Evolutionary conservation across 192 early-diverging fungal genomes (phyloP).

Genomic region (Linnemannia elongata): DNA sequence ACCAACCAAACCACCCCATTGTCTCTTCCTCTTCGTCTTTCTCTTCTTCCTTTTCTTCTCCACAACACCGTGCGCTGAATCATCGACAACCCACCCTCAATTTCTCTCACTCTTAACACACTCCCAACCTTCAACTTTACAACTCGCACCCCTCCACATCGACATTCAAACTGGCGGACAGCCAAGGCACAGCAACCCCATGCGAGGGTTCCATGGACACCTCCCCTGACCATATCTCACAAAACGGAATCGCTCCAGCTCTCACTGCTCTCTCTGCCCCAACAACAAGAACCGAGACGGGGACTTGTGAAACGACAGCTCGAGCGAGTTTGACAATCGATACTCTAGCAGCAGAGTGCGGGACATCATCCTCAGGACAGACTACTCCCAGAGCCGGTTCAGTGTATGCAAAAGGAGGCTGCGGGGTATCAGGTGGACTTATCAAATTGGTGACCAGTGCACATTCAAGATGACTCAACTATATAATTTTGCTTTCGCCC

Average conservation of each 20-base stretch:
- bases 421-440: background rate
- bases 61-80: background rate
- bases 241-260: background rate
- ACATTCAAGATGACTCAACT: background rate
- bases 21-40: background rate
- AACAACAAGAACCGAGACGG: slow-evolving; percentile 8
- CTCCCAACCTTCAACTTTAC: background rate
- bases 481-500: background rate
- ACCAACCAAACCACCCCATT: background rate
- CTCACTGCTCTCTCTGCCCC: background rate
- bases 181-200: background rate
- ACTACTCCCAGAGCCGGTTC: background rate
- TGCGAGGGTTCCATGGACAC: slow-evolving; percentile 21
- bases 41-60: background rate
- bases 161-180: background rate
- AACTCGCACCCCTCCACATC: background rate
- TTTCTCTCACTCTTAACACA: background rate
- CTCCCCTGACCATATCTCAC: slow-evolving; percentile 12
- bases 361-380: background rate
- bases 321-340: background rate
- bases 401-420: background rate
- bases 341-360: background rate
- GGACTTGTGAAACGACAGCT: slow-evolving; percentile 1
- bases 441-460: background rate
- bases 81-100: background rate